Evolutionary conservation across 805 yeast species (phyloP), one percentile per base, ranked within the genome.

Genomic region (Wickerhamomyces alni): DNA sequence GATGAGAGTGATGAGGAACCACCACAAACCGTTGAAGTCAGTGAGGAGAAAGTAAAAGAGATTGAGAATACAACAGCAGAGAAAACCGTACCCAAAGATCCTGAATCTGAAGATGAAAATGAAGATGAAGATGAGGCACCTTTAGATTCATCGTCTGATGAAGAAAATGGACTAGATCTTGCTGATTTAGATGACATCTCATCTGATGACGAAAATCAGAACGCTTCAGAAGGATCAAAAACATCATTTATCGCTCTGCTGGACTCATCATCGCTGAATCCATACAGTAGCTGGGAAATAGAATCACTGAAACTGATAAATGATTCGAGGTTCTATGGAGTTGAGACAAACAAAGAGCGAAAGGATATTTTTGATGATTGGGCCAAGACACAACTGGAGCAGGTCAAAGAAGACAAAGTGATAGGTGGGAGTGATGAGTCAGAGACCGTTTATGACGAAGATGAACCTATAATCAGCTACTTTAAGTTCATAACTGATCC

Each of bases 221-320:
- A 5, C 13, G 28, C 42, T 4, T 32, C 33, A 7, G 43, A 45
- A 18, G 27, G 37, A 8, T 24, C 47, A 3, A 33, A 36, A 22
- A 25, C 33, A 0, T 36, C 26, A 4, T 75, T 75, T 45, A 39
- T 51, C 6, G 42, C 51, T 8, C 46, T 77, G 29, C 56, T 77
- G 9, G 52, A 54, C 4, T 58, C 50, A 9, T 33, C 49, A 17
- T 21, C 54, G 0, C 42, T 72, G 10, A 66, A 75, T 46, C 75
- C 78, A 0, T 70, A 52, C 40, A 59, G 69, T 2, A 48, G 70
- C 0, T 78, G 81, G 82, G 68, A 67, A 6, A 43, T 55, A 1
- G 78, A 74, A 51, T 56, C 68, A 10, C 47, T 52, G 11, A 62
- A 61, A 36, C 45, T 77, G 1, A 57, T 64, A 1, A 43, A 59